phyloP scores from a whole-genome alignment of 2,329 filamentous ascomycete species.

The Daldinia sp. region DNA sequence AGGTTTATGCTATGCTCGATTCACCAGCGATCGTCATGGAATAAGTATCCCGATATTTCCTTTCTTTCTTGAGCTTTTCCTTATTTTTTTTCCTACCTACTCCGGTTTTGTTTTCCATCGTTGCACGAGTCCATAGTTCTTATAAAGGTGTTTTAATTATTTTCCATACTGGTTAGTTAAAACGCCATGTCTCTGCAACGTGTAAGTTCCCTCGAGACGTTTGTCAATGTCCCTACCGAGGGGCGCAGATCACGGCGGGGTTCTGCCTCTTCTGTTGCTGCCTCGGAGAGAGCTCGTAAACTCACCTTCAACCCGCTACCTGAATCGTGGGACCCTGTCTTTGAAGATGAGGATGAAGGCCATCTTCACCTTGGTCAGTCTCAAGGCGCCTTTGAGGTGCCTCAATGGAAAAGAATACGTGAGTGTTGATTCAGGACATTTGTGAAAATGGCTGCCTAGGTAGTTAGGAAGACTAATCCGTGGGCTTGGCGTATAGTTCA shows the following conservation, averaged over 20 bases:
- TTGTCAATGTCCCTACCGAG: slow-evolving; percentile 53
- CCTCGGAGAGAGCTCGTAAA: slow-evolving; percentile 58
- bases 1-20: slow-evolving; percentile 10
- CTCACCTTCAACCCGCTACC: slow-evolving; percentile 65
- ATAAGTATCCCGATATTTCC: slow-evolving; percentile 13
- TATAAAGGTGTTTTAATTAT: slow-evolving; percentile 10
- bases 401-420: slow-evolving; percentile 63
- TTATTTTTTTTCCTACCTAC: slow-evolving; percentile 1
- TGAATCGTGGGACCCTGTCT: slow-evolving; percentile 58
- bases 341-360: slow-evolving; percentile 51
- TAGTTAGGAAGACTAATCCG: slow-evolving; percentile 11
- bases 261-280: slow-evolving; percentile 51
- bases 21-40: slow-evolving; percentile 8
- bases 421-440: slow-evolving; percentile 41
- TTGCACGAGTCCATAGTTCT: not conserved
- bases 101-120: not conserved
- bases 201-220: slow-evolving; percentile 62
- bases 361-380: slow-evolving; percentile 49
- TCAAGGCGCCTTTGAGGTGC: slow-evolving; percentile 63
- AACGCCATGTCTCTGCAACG: slow-evolving; percentile 61
- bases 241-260: slow-evolving; percentile 51
- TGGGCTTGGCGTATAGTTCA: slow-evolving; percentile 61
- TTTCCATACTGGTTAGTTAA: not conserved
- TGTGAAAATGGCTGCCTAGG: not conserved
- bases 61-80: not conserved